Conservation (phyloP, 2,329 filamentous ascomycete genomes). For the Ascochyta lentis region DNA sequence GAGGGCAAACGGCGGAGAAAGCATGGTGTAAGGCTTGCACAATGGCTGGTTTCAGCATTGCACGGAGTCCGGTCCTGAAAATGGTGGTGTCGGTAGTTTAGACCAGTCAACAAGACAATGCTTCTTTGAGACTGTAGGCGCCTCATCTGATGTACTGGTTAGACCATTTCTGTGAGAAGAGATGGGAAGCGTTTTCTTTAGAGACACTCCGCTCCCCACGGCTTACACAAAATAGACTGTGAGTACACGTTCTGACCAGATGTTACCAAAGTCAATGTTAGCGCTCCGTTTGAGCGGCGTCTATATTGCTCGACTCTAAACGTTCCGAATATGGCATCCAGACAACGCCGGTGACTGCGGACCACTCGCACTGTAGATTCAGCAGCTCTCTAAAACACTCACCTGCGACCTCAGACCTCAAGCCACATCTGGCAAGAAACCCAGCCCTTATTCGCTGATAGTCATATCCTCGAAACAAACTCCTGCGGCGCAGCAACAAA, state of each 20-base stretch:
- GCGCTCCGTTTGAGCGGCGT: neutral
- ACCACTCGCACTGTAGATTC: neutral
- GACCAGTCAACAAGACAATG: too few species aligned
- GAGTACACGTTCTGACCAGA: too few species aligned
- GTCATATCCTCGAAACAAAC: conserved; percentile 16
- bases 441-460: conserved; percentile 8
- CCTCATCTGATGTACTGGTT: too few species aligned
- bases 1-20: conserved; percentile 4
- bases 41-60: neutral
- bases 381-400: neutral
- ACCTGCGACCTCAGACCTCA: neutral
- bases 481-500: conserved; percentile 26
- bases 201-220: too few species aligned
- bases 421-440: conserved; percentile 32
- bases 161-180: too few species aligned
- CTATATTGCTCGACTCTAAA: neutral
- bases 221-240: too few species aligned
- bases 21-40: conserved; percentile 1
- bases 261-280: neutral
- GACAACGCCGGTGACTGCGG: neutral
- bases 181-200: too few species aligned
- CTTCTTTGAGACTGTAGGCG: too few species aligned
- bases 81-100: too few species aligned
- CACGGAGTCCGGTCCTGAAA: neutral
- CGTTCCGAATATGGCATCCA: neutral